Conservation (phyloP, 179 eudicot species). For the Nepenthes alata region DNA sequence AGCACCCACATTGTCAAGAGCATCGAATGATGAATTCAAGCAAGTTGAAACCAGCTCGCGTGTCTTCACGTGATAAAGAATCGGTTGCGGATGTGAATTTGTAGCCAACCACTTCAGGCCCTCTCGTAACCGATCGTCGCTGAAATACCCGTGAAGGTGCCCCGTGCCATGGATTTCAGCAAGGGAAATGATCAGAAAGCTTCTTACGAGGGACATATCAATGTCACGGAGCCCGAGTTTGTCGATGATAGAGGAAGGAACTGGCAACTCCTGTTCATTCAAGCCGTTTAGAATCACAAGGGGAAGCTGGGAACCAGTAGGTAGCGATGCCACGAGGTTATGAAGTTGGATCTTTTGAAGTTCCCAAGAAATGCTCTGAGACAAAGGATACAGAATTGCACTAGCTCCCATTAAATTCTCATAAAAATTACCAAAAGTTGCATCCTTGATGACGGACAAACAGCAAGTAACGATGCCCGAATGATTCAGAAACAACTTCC, state of each 20-base stretch:
- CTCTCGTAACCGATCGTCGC: conserved; percentile 52
- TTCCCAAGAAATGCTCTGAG: conserved; percentile 48
- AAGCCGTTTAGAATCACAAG: conserved; percentile 49
- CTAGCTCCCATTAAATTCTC: conserved; percentile 42
- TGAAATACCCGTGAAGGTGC: conserved; percentile 47
- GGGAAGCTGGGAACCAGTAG: conserved; percentile 52
- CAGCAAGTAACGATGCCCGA: conserved; percentile 32
- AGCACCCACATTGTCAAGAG: conserved; percentile 24
- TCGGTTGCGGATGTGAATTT: conserved; percentile 52
- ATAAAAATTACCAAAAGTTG: conserved; percentile 20
- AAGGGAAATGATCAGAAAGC: conserved; percentile 30
- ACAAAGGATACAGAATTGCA: conserved; percentile 54
- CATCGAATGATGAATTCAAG: conserved; percentile 38
- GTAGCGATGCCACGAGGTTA: conserved; percentile 42
- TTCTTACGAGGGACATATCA: conserved; percentile 42
- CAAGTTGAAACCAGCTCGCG: conserved; percentile 48
- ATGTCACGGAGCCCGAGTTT: conserved; percentile 56
- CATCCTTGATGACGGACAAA: conserved; percentile 59
- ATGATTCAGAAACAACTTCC: conserved; percentile 39
- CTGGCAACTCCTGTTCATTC: conserved; percentile 14
- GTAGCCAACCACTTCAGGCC: conserved; percentile 79
- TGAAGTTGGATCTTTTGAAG: conserved; percentile 54
- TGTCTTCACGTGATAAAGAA: conserved; percentile 29
- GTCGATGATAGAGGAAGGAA: conserved; percentile 26
- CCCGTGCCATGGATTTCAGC: too few species aligned